phyloP scores from a whole-genome alignment of 2,329 filamentous ascomycete genomes.

The Sporothrix pseudoabietina region DNA sequence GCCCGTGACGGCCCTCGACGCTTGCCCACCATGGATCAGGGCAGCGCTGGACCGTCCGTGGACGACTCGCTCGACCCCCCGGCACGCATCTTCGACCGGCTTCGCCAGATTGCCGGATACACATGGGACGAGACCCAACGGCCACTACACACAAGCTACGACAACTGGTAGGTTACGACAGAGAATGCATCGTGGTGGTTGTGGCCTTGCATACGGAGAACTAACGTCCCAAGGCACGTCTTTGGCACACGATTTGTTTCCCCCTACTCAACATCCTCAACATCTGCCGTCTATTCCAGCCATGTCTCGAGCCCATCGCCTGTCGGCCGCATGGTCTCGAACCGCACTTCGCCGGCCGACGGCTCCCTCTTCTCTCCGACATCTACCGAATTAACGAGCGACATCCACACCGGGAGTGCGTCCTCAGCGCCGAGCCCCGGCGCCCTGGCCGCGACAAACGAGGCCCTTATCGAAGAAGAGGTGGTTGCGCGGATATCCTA shows the following conservation, averaged over 20 bases:
- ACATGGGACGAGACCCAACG: constrained; percentile 69
- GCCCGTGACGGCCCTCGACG: constrained; percentile 2
- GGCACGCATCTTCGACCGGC: constrained; percentile 69
- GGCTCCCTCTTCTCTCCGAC: constrained; percentile 38
- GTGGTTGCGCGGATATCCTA: constrained; percentile 82
- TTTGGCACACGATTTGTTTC: constrained; percentile 63
- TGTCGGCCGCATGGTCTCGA: constrained; percentile 47
- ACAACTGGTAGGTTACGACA: constrained; percentile 68
- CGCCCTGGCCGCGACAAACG: constrained; percentile 47
- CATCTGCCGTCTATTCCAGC: constrained; percentile 38
- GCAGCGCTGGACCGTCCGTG: constrained; percentile 44
- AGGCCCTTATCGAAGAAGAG: constrained; percentile 61
- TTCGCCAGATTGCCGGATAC: constrained; percentile 73
- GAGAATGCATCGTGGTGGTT: neutral
- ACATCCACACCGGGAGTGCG: constrained; percentile 41
- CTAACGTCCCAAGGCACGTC: constrained; percentile 57
- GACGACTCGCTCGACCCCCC: constrained; percentile 65
- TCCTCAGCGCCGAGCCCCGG: constrained; percentile 42
- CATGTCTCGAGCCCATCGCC: constrained; percentile 50
- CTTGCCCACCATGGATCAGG: constrained; percentile 51
- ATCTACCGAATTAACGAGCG: constrained; percentile 46
- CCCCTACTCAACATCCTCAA: constrained; percentile 50
- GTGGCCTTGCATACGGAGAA: neutral
- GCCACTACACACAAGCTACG: constrained; percentile 71
- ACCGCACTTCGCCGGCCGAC: constrained; percentile 51